Evolutionary conservation across 2,329 filamentous ascomycete species (phyloP), one percentile per base, ranked within the genome.

Genomic region (Chrysoporthe puriensis): DNA sequence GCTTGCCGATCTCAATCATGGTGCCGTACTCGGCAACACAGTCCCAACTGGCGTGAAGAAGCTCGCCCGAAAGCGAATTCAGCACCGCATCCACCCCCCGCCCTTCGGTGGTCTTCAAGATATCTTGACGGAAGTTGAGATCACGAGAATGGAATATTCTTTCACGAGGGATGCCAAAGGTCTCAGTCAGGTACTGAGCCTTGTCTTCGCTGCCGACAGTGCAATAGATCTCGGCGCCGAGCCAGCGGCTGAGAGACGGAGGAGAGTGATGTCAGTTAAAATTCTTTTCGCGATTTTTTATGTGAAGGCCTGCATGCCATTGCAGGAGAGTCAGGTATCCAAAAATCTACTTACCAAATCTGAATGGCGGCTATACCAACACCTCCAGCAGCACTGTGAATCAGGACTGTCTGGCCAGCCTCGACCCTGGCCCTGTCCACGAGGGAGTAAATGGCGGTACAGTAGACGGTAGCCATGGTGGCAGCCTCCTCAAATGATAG

Each of bases 121-220:
- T 64, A 1, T 72, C 74, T 0, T 69, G 43, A 1, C 71, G 69
- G 68, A 82, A 82, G 3, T 73, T 76, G 21, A 42, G n/a, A 5
- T 52, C 58, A 1, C 46, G 7, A 4, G 54, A 52, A 46, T 74
- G 72, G 63, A 81, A 76, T n/a, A 82, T 77, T 44, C 36, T 63
- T 40, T 66, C 21, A 11, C 21, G 58, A 0, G 48, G 63, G 3
- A 68, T 34, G 2, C 48, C 43, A 3, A 14, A 54, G 16, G 14
- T 44, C 13, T 59, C 63, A 2, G 43, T 21, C 3, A 64, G 62
- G 7, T 34, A 4, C 1, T 3, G 21, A 1, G 11, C 44, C n/a
- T 68, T 60, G 1, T 18, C 48, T 14, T 63, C 58, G 8, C 66
- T 54, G 2, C 57, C 34, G 1, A 66, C 63, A 1, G 66, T 68